These are phyloP conservation scores for Cladosporium cucumerinum DNA, from an alignment of 2,329 filamentous ascomycete genomes.

Conservation along the genomic window DNA sequence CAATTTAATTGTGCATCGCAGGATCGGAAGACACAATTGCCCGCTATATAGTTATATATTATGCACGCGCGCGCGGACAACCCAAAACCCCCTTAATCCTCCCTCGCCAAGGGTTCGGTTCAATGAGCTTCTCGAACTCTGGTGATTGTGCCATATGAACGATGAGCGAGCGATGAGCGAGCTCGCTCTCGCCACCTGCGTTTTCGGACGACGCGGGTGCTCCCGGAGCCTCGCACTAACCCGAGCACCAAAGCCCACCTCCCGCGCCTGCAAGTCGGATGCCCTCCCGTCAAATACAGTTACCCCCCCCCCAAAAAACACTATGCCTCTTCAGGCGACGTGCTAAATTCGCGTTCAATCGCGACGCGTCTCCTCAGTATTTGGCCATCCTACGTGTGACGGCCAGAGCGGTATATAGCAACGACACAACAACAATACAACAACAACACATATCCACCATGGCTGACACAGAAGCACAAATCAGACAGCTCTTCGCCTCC, in stretches of 20 bases:
- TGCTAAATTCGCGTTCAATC: not conserved
- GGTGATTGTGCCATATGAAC: too few species aligned
- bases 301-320: too few species aligned
- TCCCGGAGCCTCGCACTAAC: not conserved
- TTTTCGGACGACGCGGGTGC: too few species aligned
- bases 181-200: not conserved
- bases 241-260: too few species aligned
- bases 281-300: too few species aligned
- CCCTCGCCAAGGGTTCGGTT: not conserved
- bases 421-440: not conserved
- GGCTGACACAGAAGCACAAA: slow-evolving; percentile 39
- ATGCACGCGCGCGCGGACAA: not conserved
- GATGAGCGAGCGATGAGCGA: too few species aligned
- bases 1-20: not conserved
- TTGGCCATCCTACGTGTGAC: not conserved
- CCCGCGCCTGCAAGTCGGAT: too few species aligned
- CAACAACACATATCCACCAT: slow-evolving; percentile 25
- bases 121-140: not conserved
- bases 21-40: not conserved
- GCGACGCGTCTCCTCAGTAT: not conserved
- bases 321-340: not conserved
- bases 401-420: not conserved
- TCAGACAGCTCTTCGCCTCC: slow-evolving; percentile 50
- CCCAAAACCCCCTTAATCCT: not conserved
- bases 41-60: too few species aligned